These are phyloP conservation scores for Fusarium succisae DNA, from an alignment of 2,329 filamentous ascomycete species.

Conservation along the genomic window DNA sequence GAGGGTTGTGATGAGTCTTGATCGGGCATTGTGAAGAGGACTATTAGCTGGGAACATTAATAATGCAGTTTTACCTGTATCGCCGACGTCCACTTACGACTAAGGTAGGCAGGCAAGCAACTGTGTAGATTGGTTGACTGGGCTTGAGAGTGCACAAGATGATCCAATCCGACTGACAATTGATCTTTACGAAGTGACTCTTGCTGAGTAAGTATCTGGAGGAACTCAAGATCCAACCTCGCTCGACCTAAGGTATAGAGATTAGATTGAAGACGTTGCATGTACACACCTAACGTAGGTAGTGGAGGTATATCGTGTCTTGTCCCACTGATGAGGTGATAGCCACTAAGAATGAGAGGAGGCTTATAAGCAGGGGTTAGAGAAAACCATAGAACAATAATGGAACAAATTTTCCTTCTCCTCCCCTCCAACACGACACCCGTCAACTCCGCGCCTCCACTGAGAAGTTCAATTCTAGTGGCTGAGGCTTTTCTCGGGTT, in stretches of 20 bases:
- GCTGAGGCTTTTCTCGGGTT: constrained; percentile 15
- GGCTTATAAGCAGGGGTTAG: constrained; percentile 14
- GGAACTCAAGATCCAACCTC: background rate
- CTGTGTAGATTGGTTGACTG: background rate
- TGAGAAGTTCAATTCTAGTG: constrained; percentile 21
- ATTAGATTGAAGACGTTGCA: background rate
- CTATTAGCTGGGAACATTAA: constrained; percentile 14
- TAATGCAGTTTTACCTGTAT: constrained; percentile 3
- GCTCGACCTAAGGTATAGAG: background rate
- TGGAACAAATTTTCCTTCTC: constrained; percentile 17
- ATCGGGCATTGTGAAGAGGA: constrained; percentile 49
- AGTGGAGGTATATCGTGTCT: constrained; percentile 11
- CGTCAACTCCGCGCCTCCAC: constrained; percentile 14
- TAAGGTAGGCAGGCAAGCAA: background rate
- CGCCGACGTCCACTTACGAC: background rate
- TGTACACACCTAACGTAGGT: background rate
- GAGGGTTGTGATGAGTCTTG: constrained; percentile 47
- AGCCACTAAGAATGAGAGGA: constrained; percentile 9
- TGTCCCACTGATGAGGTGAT: constrained; percentile 16
- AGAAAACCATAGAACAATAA: constrained; percentile 27
- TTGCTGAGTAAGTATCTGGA: background rate
- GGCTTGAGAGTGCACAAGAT: background rate
- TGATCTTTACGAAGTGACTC: background rate
- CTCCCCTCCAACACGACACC: background rate
- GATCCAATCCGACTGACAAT: background rate